Evolutionary conservation across 208 protist species (phyloP), one percentile per base, ranked within the genome.

Genomic region (Trypanosoma vivax): DNA sequence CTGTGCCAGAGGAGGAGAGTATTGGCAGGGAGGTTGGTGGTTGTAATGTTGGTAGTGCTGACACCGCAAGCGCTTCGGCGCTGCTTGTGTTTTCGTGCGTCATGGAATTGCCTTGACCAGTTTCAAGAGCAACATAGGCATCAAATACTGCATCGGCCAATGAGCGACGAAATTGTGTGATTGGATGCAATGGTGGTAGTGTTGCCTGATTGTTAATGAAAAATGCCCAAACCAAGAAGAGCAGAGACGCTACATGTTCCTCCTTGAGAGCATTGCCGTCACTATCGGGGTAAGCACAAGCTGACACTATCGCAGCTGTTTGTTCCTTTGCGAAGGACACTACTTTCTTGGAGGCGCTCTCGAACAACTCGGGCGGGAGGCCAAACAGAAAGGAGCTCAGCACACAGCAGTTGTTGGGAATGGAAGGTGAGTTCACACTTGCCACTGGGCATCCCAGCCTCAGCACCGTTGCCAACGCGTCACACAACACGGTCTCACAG

Each of bases 91-190:
- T 23, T 38, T 5, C 5, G 33, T 7, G 11, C 10, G 13, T 23
- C 19, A 10, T 19, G 25, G 13, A 11, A 21, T 18, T 33, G 21
- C 28, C 47, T 29, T 41, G 14, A 16, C 31, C 19, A 18, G 41
- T 14, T 13, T 56, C 58, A 29, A 64, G 21, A n/a, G 40, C 19
- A 5, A 64, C 40, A 43, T 56, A 64, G 0, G 23, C 35, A 19
- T 64, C 58, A 39, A 64, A 64, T n/a, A 64, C 18, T 5, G 40
- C 21, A 18, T 54, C n/a, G n/a, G n/a, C n/a, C n/a, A n/a, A n/a
- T n/a, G n/a, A n/a, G n/a, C n/a, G n/a, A n/a, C n/a, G n/a, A n/a
- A n/a, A n/a, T n/a, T n/a, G n/a, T n/a, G n/a, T n/a, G n/a, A n/a
- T n/a, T n/a, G n/a, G n/a, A n/a, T n/a, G n/a, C n/a, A n/a, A n/a